phyloP scores from a whole-genome alignment of 2,329 filamentous ascomycete genomes.

The Monosporascus sp. region DNA sequence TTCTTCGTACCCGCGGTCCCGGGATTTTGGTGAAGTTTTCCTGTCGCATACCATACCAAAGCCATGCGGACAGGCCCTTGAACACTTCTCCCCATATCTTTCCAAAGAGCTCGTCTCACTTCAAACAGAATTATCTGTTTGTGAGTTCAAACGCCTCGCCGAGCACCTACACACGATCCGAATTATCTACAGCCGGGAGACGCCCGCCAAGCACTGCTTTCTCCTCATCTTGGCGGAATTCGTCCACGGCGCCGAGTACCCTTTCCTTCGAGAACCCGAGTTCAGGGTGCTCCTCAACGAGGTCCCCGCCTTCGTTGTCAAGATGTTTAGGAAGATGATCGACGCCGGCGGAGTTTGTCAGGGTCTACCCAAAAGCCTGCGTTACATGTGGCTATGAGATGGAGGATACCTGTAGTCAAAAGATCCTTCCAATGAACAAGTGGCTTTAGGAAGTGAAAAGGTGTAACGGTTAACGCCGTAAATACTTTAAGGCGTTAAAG shows the following conservation, averaged over 20 bases:
- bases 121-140: not conserved
- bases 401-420: too few relatives aligned
- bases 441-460: too few relatives aligned
- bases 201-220: not conserved
- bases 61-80: not conserved
- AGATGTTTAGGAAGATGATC: too few relatives aligned
- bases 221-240: not conserved
- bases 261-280: not conserved
- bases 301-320: not conserved
- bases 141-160: not conserved
- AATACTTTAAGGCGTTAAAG: too few relatives aligned
- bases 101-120: not conserved
- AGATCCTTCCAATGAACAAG: too few relatives aligned
- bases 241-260: not conserved
- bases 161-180: not conserved
- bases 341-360: too few relatives aligned
- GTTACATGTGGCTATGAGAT: too few relatives aligned
- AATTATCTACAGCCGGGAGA: not conserved
- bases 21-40: too few relatives aligned
- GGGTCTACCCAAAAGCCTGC: too few relatives aligned
- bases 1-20: too few relatives aligned
- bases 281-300: not conserved
- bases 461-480: too few relatives aligned
- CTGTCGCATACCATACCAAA: too few relatives aligned
- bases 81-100: not conserved